phyloP scores from a whole-genome alignment of 768 basidiomycete genomes.

The Termitomyces titanicus region DNA sequence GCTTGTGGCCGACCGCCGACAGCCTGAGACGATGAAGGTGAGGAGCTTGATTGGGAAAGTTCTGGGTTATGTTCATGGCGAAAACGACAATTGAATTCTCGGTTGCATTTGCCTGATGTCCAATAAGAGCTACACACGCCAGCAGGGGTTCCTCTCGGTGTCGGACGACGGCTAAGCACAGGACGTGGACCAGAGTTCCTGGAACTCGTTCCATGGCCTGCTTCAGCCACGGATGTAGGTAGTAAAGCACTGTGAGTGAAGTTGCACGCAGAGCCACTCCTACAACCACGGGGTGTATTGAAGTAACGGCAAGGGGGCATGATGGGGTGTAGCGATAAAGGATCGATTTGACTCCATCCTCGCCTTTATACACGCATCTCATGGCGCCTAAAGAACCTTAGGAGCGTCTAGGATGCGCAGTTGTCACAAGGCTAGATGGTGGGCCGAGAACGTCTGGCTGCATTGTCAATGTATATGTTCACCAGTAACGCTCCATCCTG shows the following conservation, averaged over 20 bases:
- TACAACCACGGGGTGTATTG: constrained; percentile 43
- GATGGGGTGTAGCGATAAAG: constrained; percentile 4
- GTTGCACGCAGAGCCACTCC: constrained; percentile 35
- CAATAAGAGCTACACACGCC: constrained; percentile 48
- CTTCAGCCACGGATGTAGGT: constrained; percentile 3
- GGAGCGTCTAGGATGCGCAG: not conserved
- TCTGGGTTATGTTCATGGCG: constrained; percentile 26
- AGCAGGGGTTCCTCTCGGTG: constrained; percentile 16
- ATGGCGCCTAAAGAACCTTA: constrained; percentile 11
- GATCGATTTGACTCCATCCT: not conserved
- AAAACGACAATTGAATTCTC: constrained; percentile 42
- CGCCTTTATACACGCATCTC: not conserved
- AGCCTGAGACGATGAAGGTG: not conserved
- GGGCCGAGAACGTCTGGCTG: no score
- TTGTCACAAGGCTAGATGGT: no score
- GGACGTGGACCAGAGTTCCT: constrained; percentile 5
- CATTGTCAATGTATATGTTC: no score
- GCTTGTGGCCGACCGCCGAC: constrained; percentile 4
- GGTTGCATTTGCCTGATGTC: constrained; percentile 42
- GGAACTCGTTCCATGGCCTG: constrained; percentile 4
- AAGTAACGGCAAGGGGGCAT: constrained; percentile 35
- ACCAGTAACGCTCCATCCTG: no score
- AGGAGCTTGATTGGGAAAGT: not conserved
- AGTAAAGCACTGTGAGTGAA: constrained; percentile 23
- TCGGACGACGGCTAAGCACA: constrained; percentile 7